These are phyloP conservation scores for Leishmania braziliensis DNA, from an alignment of 208 protist genomes.

Conservation along the genomic window DNA sequence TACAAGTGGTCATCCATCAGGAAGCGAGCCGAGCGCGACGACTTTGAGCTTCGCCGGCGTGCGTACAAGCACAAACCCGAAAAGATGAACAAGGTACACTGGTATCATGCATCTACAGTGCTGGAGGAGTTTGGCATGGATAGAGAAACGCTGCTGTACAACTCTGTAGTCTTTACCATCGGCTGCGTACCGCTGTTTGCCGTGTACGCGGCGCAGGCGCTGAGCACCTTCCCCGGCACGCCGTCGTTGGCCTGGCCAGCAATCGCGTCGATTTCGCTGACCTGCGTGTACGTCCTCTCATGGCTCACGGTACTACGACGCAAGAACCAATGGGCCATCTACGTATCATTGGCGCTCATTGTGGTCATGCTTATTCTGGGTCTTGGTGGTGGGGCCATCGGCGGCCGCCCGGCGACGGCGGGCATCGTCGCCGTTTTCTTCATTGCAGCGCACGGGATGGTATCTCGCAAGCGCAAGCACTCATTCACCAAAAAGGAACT, in stretches of 20 bases:
- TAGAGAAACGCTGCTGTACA: constrained; percentile 64
- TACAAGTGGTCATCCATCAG: constrained; percentile 59
- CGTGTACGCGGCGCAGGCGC: constrained; percentile 59
- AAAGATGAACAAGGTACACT: constrained; percentile 73
- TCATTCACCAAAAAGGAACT: constrained; percentile 59
- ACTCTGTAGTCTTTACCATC: constrained; percentile 78
- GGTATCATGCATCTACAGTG: constrained; percentile 81
- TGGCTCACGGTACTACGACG: constrained; percentile 73
- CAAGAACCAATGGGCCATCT: constrained; percentile 75
- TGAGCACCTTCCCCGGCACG: constrained; percentile 54
- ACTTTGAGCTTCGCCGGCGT: constrained; percentile 63
- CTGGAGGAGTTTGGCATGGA: constrained; percentile 91
- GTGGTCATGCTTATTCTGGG: constrained; percentile 54
- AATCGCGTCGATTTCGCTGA: constrained; percentile 57
- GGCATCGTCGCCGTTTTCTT: constrained; percentile 63
- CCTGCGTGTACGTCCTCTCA: constrained; percentile 65
- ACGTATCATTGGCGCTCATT: constrained; percentile 58
- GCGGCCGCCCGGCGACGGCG: constrained; percentile 29
- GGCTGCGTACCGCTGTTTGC: constrained; percentile 78
- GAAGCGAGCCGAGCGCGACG: constrained; percentile 53
- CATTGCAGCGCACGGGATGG: constrained; percentile 67
- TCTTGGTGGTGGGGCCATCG: constrained; percentile 49
- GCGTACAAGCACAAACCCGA: constrained; percentile 45
- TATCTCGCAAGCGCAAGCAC: constrained; percentile 80
- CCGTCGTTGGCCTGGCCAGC: constrained; percentile 66